Evolutionary conservation across 108 stramenopile species (phyloP).

Genomic region (Skeletonema costatum): DNA sequence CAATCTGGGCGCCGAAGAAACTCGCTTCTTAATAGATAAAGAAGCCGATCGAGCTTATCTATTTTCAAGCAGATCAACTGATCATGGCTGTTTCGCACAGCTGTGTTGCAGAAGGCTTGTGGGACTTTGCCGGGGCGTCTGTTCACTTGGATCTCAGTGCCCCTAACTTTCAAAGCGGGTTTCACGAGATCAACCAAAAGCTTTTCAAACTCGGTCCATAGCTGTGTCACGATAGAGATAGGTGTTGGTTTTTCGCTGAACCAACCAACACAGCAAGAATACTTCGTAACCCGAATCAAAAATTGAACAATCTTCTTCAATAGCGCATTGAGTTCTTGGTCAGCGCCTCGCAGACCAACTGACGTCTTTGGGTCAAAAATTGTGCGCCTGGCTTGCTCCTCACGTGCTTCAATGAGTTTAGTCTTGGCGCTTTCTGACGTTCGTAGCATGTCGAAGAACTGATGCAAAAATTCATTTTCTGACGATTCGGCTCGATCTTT

Average conservation of each 20-base stretch:
- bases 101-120: constrained; percentile 9
- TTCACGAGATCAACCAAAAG: constrained; percentile 17
- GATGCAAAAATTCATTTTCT: neutral
- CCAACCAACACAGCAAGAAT: constrained; percentile 38
- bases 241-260: constrained; percentile 12
- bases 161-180: constrained; percentile 17
- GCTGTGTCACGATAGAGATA: neutral
- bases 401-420: neutral
- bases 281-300: constrained; percentile 14
- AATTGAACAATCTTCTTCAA: constrained; percentile 13
- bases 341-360: neutral
- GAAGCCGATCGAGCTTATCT: constrained; percentile 11
- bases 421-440: neutral
- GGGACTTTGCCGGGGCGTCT: constrained; percentile 24
- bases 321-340: neutral
- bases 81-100: constrained; percentile 11
- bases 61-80: constrained; percentile 20
- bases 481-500: neutral
- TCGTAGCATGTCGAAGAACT: neutral
- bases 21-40: neutral
- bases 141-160: neutral
- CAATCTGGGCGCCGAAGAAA: constrained; percentile 1
- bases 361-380: neutral
- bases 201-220: constrained; percentile 16
- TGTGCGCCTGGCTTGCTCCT: neutral